Conservation (phyloP, 2,329 filamentous ascomycete species). For the Aspergillus sp. region DNA sequence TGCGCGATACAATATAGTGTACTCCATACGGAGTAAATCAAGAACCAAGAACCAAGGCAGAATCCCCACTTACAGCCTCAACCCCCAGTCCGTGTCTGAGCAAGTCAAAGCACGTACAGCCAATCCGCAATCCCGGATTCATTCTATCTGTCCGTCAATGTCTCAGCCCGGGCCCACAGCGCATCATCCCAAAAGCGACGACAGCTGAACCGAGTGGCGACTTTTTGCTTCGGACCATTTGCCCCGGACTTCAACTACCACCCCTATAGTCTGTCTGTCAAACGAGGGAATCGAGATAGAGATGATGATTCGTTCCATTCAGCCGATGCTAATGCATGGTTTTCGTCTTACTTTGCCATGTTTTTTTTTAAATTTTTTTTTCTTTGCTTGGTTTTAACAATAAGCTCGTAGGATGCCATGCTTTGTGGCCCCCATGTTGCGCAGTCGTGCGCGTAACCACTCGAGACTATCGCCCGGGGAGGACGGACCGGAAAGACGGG, state of each 20-base stretch:
- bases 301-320: background rate
- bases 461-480: too few relatives aligned
- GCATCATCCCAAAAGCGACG: slow-evolving; percentile 1
- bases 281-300: too few relatives aligned
- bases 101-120: background rate
- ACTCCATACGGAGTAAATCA: background rate
- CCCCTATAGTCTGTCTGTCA: too few relatives aligned
- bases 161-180: slow-evolving; percentile 3
- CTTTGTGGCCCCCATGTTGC: too few relatives aligned
- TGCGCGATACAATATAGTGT: background rate
- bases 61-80: background rate
- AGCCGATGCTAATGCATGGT: background rate
- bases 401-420: too few relatives aligned
- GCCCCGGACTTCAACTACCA: background rate
- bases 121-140: slow-evolving; percentile 5
- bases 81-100: background rate
- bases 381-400: too few relatives aligned
- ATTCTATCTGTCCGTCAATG: background rate
- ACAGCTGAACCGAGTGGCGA: slow-evolving; percentile 23
- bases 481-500: too few relatives aligned
- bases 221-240: background rate
- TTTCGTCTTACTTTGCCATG: too few relatives aligned
- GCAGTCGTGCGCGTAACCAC: too few relatives aligned
- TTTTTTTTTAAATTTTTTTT: too few relatives aligned
- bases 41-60: background rate